Base-by-base conservation (phyloP, 2,329 filamentous ascomycete genomes). In the Ophiostoma triangulosporum region DNA sequence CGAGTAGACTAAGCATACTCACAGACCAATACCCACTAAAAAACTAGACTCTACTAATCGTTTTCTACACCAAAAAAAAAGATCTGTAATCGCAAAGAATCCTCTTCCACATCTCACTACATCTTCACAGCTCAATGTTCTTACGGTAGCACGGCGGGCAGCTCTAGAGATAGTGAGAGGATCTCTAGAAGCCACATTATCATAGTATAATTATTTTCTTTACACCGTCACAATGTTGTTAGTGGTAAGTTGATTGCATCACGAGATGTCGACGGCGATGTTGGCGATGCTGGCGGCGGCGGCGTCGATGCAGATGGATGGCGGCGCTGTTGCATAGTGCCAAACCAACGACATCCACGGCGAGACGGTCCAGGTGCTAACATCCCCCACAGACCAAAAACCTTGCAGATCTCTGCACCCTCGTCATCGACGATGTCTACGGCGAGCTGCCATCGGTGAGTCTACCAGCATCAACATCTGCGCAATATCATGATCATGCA, bases 381-480 rank as follows among this genome's bases (percentile, higher is more conserved):
- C 51, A 7, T 3, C 15, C n/a, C 24, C 11, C 49, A 24, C 59
- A 84, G 80, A 81, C 80, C 57, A 81, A 88, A 73, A 79, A 86
- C 66, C 77, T 86, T 61, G 81, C 85, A 64, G 88, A 96, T 78
- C 86, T 97, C 65, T 95, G 88, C 74, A 80, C 84, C 72, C 81
- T 95, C 66, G 78, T 96, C 58, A 84, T 97, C 59, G 83, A 89
- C 65, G 89, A 96, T 66, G 77, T 87, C 56, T 91, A 93, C 68
- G 93, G 93, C 65, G 87, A 95, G 71, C 81, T 97, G 56, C 88
- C 89, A 58, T 88, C 88, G 66, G 91, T 96, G 85, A 64, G 84
- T 35, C 7, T 14, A 20, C 5, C 3, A 7, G 36, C 29, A 31
- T 31, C 29, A 31, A 31, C 29, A 31, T 31, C 29, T n/a, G n/a